phyloP scores from a whole-genome alignment of 2,329 filamentous ascomycete species.

The Fusarium xylarioides region DNA sequence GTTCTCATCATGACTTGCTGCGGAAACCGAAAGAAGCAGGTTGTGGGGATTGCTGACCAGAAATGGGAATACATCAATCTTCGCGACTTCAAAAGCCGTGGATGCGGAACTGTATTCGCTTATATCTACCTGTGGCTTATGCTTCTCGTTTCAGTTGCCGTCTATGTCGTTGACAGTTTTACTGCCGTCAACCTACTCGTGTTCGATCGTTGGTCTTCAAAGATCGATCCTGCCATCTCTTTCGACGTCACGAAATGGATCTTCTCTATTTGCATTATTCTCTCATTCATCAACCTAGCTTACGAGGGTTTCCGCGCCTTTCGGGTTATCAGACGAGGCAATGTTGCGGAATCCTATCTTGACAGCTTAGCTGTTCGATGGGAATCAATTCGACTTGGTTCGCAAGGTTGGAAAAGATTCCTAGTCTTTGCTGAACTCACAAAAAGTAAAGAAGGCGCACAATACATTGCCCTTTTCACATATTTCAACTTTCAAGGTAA shows the following conservation, averaged over 20 bases:
- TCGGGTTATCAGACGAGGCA: slow-evolving; percentile 82
- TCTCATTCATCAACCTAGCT: slow-evolving; percentile 83
- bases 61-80: slow-evolving; percentile 90
- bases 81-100: slow-evolving; percentile 83
- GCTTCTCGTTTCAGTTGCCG: slow-evolving; percentile 79
- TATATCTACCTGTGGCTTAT: slow-evolving; percentile 88
- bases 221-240: slow-evolving; percentile 80
- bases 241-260: slow-evolving; percentile 91
- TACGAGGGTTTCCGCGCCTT: slow-evolving; percentile 84
- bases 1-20: slow-evolving; percentile 70
- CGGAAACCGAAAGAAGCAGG: slow-evolving; percentile 68
- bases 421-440: slow-evolving; percentile 92
- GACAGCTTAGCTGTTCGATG: slow-evolving; percentile 86
- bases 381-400: slow-evolving; percentile 80
- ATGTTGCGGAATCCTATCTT: slow-evolving; percentile 90
- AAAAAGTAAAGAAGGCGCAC: slow-evolving; percentile 88
- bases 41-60: slow-evolving; percentile 79
- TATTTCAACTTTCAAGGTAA: slow-evolving; percentile 80
- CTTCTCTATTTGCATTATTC: slow-evolving; percentile 89
- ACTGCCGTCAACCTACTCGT: slow-evolving; percentile 90
- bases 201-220: slow-evolving; percentile 88
- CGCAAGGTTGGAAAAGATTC: slow-evolving; percentile 85
- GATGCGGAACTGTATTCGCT: slow-evolving; percentile 79
- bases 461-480: slow-evolving; percentile 90
- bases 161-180: slow-evolving; percentile 91